Base-by-base conservation (phyloP, 2,329 filamentous ascomycete genomes). In the Diaporthe sp. region DNA sequence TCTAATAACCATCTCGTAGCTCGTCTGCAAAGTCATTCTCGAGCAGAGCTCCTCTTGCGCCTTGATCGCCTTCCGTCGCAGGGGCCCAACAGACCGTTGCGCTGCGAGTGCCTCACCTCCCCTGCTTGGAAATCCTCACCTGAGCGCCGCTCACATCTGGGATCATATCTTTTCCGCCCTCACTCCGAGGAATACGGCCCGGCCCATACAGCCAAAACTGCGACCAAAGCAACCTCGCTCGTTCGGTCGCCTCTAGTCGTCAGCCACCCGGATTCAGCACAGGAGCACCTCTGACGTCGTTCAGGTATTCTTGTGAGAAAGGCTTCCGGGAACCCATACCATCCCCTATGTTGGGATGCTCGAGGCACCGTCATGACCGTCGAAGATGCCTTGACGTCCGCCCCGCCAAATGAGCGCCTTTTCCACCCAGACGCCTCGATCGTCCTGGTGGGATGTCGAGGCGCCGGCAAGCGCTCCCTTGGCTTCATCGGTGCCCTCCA, bases 401-500 rank as follows among this genome's bases (percentile, higher is more conserved):
- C 80, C 37, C 81, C 83, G 31, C 82, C 82, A 57, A 86, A 86
- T 76, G 80, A 82, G 77, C 84, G 85, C 72, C 75, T 83, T 75
- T 93, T 93, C 79, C 85, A 88, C 25, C 82, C 87, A 1, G 88
- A 93, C 82, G 91, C 92, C 13, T 94, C 93, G 1, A 90, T 95
- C 72, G 90, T 95, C 31, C 86, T 95, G 58, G 89, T 95, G 37
- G 93, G 93, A 34, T 92, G 93, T 76, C 90, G 92, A 47, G 93
- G 93, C 25, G 92, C 92, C 9, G 93, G 93, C 12, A 95, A 95
- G 82, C 91, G 92, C 53, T 94, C 92, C 25, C 85, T 95, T 37
- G 93, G 92, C 12, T 92, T 95, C 76, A 93, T 95, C 77, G 92
- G 92, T 20, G 93, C 93, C 1, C 92, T 91, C 65, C 90, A 93